Evolutionary conservation across 371 early-diverging fungal species (phyloP), one percentile per base, ranked within the genome.

Genomic region (Mucor racemosus): DNA sequence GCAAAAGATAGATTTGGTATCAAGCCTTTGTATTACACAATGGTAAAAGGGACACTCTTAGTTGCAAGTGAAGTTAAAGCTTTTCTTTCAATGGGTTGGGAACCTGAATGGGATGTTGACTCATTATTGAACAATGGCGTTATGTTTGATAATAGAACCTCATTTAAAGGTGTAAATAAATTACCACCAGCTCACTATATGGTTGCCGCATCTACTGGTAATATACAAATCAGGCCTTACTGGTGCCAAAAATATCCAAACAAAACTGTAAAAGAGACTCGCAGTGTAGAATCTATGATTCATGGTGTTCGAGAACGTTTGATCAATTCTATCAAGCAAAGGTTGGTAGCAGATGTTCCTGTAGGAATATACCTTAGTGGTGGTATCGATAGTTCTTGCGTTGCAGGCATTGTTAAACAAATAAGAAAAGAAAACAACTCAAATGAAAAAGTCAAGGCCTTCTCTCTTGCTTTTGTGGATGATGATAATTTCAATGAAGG

Each of bases 31-130:
- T 71, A 62, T 40, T 71, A 66, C 17, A 66, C 71, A 8, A 41
- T 71, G n/a, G 31, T 34, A 53, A 66, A 71, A 21, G 63, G 63
- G 7, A 59, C 63, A 5, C 58, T 71, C 10, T 39, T 71, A 34
- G 39, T 57, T 13, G 71, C 71, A 34, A 71, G 71, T 33, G 71
- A 71, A 42, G 58, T 71, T 39, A 71, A 71, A 48, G 66, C 71
- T 13, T 71, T 71, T 33, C 35, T 71, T 34, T 35, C 66, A 1
- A 39, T 71, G 33, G 71, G 67, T 9, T 67, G 66, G 67, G 35
- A 62, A 19, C 50, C 71, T 21, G 67, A 66, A 31, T 71, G 71
- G 71, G 67, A 71, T 58, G 54, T 71, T 15, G 59, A 63, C 46
- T 61, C 59, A 0, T 50, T 71, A 6, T 11, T 63, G 58, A 39